A percentile compares a stretch with the other conserved stretches of the same genome.
These are phyloP conservation scores for Lasiosphaeriaceae sp. DNA, from an alignment of 495 filamentous ascomycete species.

Conservation along the genomic window DNA sequence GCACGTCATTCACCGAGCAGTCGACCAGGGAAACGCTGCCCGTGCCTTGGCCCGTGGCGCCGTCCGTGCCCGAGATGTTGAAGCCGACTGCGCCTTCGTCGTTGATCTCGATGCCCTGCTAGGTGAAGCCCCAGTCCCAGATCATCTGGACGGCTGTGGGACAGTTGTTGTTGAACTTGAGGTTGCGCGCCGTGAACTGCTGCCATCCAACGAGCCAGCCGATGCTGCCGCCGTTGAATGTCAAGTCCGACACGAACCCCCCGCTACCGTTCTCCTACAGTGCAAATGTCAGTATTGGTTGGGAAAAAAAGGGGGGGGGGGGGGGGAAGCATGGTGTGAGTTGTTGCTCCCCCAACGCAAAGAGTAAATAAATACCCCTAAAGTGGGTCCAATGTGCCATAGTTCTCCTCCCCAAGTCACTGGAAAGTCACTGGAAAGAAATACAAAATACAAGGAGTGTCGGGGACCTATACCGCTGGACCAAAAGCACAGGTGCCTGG, in stretches of 20 bases:
- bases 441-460: too few relatives aligned
- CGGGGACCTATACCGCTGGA: too few relatives aligned
- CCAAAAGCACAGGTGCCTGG: too few relatives aligned
- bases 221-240: constrained; percentile 76
- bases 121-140: constrained; percentile 87
- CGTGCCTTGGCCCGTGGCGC: constrained; percentile 53
- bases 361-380: too few relatives aligned
- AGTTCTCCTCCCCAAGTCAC: too few relatives aligned
- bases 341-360: too few relatives aligned
- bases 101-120: constrained; percentile 76
- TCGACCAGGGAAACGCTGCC: constrained; percentile 77
- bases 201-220: constrained; percentile 83
- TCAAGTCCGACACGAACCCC: constrained; percentile 78
- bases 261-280: constrained; percentile 91
- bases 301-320: too few relatives aligned
- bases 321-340: too few relatives aligned
- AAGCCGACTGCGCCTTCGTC: constrained; percentile 74
- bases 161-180: constrained; percentile 77
- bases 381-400: too few relatives aligned
- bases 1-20: constrained; percentile 64
- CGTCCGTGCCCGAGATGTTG: constrained; percentile 43
- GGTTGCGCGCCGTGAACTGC: constrained; percentile 82
- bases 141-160: constrained; percentile 81
- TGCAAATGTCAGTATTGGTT: too few relatives aligned
- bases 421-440: too few relatives aligned